Percentiles rank a stretch among this genome's conserved stretches.
These are phyloP conservation scores for Gaeumannomyces tritici DNA, from an alignment of 2,329 filamentous ascomycete species.

Conservation along the genomic window DNA sequence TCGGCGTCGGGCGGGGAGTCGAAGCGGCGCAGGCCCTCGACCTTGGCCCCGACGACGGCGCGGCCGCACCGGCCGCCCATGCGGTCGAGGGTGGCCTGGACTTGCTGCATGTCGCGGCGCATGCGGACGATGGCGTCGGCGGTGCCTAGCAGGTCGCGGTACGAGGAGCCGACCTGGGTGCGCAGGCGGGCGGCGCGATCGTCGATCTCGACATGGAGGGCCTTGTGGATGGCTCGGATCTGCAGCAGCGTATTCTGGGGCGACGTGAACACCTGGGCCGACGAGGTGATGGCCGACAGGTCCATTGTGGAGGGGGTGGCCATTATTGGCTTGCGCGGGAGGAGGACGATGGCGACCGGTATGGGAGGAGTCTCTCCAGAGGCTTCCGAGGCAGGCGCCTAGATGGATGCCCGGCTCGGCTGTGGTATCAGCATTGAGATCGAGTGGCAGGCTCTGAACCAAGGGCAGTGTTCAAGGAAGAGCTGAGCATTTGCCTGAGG, in stretches of 20 bases:
- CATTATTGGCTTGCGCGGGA: conserved; percentile 11
- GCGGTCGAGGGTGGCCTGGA: conserved; percentile 60
- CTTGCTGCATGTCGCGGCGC: conserved; percentile 65
- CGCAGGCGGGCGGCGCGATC: conserved; percentile 54
- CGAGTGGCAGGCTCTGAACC: neutral
- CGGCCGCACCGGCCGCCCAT: conserved; percentile 75
- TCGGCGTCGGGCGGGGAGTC: conserved; percentile 15
- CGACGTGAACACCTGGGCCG: conserved; percentile 43
- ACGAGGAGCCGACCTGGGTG: conserved; percentile 57
- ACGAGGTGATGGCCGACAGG: conserved; percentile 35
- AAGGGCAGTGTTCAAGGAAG: no score
- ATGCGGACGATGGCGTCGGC: conserved; percentile 91
- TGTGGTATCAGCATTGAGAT: neutral
- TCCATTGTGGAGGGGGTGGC: conserved; percentile 33
- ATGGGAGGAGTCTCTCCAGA: neutral
- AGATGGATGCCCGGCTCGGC: neutral
- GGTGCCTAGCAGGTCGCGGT: conserved; percentile 83
- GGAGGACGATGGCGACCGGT: no score
- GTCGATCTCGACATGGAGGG: conserved; percentile 48
- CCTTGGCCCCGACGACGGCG: conserved; percentile 54
- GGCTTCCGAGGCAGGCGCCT: neutral
- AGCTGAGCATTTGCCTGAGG: neutral
- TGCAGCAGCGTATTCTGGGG: conserved; percentile 48
- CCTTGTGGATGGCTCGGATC: conserved; percentile 53
- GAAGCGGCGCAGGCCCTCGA: conserved; percentile 43